These are phyloP conservation scores for Seiridium cupressi DNA, from an alignment of 2,329 filamentous ascomycete genomes.

Conservation along the genomic window DNA sequence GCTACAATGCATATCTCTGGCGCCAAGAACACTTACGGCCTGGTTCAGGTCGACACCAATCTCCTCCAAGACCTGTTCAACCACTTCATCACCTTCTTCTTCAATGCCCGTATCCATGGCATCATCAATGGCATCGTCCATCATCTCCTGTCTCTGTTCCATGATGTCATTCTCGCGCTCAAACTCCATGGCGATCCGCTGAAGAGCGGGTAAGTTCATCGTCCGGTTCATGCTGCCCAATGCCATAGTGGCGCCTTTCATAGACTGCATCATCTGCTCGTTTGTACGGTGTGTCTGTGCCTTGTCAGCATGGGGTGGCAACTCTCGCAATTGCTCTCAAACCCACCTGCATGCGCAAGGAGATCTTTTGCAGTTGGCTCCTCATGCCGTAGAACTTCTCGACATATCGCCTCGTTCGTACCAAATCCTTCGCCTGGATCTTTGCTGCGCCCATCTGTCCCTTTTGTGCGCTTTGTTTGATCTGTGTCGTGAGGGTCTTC, in stretches of 20 bases:
- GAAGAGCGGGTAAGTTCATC: conserved; percentile 94
- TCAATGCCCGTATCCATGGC: conserved; percentile 88
- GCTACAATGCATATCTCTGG: conserved; percentile 4
- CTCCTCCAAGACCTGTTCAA: conserved; percentile 94
- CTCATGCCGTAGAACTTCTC: conserved; percentile 99
- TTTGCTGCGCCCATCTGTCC: conserved; percentile 98
- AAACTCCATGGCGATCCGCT: conserved; percentile 98
- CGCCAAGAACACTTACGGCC: conserved; percentile 61
- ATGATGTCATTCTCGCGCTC: conserved; percentile 99
- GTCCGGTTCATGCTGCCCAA: conserved; percentile 95
- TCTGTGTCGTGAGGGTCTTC: conserved; percentile 93
- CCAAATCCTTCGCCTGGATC: conserved; percentile 96
- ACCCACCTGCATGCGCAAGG: conserved; percentile 82
- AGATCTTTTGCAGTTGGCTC: conserved; percentile 95
- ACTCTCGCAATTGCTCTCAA: not conserved
- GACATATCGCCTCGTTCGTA: conserved; percentile 88
- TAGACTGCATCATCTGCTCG: conserved; percentile 99
- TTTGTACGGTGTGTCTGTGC: conserved; percentile 90
- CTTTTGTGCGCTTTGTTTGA: conserved; percentile 98
- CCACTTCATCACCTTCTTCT: conserved; percentile 94
- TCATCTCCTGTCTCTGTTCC: conserved; percentile 99
- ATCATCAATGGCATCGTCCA: conserved; percentile 98
- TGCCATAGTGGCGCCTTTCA: conserved; percentile 94
- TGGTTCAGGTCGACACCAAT: conserved; percentile 93
- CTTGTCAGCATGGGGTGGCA: not conserved